Percentiles rank a stretch among this genome's conserved stretches.
phyloP scores from a whole-genome alignment of 345 rosid genomes.

The Mercurialis annua region DNA sequence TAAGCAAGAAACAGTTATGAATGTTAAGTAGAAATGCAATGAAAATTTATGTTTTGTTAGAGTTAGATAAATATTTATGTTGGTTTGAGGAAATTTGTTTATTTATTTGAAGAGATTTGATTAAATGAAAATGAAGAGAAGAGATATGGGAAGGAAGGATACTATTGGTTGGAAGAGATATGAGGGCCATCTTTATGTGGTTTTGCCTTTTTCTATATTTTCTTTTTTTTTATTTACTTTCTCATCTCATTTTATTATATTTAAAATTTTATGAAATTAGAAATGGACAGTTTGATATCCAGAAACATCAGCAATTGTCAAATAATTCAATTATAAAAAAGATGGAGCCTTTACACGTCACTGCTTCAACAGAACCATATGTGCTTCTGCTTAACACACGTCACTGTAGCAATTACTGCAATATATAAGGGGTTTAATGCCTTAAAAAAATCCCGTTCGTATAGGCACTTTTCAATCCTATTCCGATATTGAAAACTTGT shows the following conservation, averaged over 20 bases:
- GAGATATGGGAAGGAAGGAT: slow-evolving; percentile 54
- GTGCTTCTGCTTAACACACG: background rate
- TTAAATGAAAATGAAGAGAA: slow-evolving; percentile 1
- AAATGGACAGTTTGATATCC: slow-evolving; percentile 11
- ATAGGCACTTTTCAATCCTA: too few species aligned
- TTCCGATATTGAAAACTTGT: too few species aligned
- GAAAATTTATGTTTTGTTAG: background rate
- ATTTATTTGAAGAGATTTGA: background rate
- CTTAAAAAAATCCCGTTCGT: too few species aligned
- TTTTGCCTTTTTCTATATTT: slow-evolving; percentile 4
- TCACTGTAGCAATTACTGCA: too few species aligned
- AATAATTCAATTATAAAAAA: background rate
- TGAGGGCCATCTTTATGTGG: slow-evolving; percentile 49
- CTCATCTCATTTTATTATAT: background rate
- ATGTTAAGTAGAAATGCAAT: background rate
- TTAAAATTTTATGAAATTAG: background rate
- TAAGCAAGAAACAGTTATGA: background rate
- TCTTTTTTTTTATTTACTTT: background rate
- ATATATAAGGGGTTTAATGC: too few species aligned
- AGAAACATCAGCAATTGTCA: background rate
- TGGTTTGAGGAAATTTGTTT: background rate
- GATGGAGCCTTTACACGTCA: background rate
- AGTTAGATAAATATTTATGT: background rate
- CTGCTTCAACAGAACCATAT: background rate
- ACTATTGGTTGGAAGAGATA: slow-evolving; percentile 57